Percentiles rank a stretch among this genome's conserved stretches.
Conservation (phyloP, 257 asterid species). For the Coffea canephora region DNA sequence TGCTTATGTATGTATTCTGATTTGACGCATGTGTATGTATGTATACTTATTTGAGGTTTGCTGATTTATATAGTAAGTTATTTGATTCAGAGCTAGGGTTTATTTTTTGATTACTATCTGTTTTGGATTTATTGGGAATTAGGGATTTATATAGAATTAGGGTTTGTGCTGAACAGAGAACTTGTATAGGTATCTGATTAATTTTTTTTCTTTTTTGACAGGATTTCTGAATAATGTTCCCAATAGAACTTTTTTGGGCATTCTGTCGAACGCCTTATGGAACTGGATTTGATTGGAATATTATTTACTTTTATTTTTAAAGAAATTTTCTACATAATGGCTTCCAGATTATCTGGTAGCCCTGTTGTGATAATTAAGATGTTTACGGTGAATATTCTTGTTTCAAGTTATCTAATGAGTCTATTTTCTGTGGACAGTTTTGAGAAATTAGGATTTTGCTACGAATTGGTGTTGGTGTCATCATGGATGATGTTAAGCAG, state of each 20-base stretch:
- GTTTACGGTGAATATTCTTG: background rate
- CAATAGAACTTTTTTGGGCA: background rate
- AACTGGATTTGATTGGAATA: background rate
- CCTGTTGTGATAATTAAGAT: background rate
- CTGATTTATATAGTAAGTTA: too few species aligned
- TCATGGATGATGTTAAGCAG: slow-evolving; percentile 25
- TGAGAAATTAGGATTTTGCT: background rate
- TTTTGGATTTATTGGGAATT: background rate
- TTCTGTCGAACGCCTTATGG: background rate
- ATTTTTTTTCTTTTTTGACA: too few species aligned
- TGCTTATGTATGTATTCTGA: too few species aligned
- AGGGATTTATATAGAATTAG: too few species aligned
- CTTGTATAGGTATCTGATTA: background rate
- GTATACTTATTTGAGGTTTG: too few species aligned
- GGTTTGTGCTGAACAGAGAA: background rate
- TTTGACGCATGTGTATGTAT: too few species aligned
- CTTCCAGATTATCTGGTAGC: background rate
- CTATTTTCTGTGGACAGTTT: background rate
- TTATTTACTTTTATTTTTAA: too few species aligned
- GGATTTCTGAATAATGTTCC: background rate
- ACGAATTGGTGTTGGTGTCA: background rate
- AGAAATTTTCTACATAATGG: background rate
- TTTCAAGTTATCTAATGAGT: background rate
- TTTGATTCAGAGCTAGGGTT: background rate
- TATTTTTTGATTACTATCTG: background rate